A percentile compares a stretch with the other conserved stretches of the same genome.
phyloP scores from a whole-genome alignment of 129 eudicot species.

The Scalesia atractyloides region DNA sequence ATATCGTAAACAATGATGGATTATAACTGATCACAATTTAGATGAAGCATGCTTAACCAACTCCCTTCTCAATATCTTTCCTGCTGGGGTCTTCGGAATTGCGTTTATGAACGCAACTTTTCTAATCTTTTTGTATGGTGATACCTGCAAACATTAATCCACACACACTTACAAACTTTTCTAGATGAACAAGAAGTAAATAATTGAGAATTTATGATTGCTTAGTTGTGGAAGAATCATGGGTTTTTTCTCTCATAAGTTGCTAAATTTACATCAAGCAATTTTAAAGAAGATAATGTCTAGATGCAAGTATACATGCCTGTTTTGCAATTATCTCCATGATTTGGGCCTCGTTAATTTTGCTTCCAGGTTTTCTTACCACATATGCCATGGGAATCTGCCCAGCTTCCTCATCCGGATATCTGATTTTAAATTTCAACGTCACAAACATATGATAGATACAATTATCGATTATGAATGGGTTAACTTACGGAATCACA shows the following conservation, averaged over 20 bases:
- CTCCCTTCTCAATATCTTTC: conserved; percentile 87
- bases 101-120: conserved; percentile 67
- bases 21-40: conserved; percentile 47
- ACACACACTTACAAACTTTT: background rate
- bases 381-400: conserved; percentile 90
- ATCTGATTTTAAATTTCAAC: conserved; percentile 46
- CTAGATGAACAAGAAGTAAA: background rate
- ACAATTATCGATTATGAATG: too few relatives aligned
- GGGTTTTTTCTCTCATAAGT: background rate
- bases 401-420: conserved; percentile 88
- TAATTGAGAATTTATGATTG: background rate
- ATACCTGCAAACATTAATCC: conserved; percentile 53
- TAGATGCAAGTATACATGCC: conserved; percentile 43
- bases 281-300: too few relatives aligned
- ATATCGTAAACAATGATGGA: background rate
- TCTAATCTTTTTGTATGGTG: conserved; percentile 88
- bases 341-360: conserved; percentile 54
- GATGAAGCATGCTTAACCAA: conserved; percentile 69
- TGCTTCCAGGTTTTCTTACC: conserved; percentile 82
- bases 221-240: background rate
- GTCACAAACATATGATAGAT: conserved; percentile 15
- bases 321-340: conserved; percentile 84
- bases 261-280: background rate
- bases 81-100: conserved; percentile 81
- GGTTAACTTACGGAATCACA: conserved; percentile 89